Conservation (phyloP, 2,329 filamentous ascomycete genomes). For the Phialocephala sp. region DNA sequence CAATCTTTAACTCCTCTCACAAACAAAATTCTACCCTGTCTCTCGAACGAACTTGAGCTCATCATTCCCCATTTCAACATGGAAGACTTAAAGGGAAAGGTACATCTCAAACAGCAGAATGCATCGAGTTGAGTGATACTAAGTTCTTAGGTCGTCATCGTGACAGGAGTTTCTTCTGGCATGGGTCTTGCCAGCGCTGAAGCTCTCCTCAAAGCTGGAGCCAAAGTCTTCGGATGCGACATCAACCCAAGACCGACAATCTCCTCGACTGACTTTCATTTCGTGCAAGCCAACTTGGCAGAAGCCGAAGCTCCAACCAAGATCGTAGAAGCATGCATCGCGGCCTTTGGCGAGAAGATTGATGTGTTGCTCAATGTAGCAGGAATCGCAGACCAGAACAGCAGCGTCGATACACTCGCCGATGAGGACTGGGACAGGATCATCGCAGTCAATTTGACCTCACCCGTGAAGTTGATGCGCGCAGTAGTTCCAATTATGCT, state of each 20-base stretch:
- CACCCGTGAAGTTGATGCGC: conserved; percentile 51
- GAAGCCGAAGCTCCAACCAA: conserved; percentile 42
- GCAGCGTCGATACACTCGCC: conserved; percentile 46
- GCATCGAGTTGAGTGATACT: too few relatives aligned
- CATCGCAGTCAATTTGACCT: conserved; percentile 50
- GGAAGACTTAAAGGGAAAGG: conserved; percentile 1
- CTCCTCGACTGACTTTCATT: conserved; percentile 41
- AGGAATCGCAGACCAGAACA: conserved; percentile 50
- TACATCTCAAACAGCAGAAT: neutral
- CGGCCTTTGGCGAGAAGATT: conserved; percentile 39
- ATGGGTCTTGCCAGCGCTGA: conserved; percentile 45
- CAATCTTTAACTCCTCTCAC: too few relatives aligned
- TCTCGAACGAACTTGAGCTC: neutral
- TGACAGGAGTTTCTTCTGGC: conserved; percentile 21
- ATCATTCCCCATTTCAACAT: neutral
- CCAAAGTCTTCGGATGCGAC: conserved; percentile 44
- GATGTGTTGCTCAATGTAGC: conserved; percentile 54
- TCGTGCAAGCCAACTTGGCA: conserved; percentile 44
- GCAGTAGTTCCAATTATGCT: conserved; percentile 50
- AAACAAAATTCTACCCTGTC: neutral
- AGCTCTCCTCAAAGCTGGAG: conserved; percentile 42
- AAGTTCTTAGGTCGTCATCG: neutral
- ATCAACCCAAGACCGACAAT: conserved; percentile 42
- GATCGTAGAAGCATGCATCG: conserved; percentile 41
- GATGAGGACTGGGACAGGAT: conserved; percentile 49